phyloP scores from a whole-genome alignment of 2,329 filamentous ascomycete species.

The Colletotrichum sp. region DNA sequence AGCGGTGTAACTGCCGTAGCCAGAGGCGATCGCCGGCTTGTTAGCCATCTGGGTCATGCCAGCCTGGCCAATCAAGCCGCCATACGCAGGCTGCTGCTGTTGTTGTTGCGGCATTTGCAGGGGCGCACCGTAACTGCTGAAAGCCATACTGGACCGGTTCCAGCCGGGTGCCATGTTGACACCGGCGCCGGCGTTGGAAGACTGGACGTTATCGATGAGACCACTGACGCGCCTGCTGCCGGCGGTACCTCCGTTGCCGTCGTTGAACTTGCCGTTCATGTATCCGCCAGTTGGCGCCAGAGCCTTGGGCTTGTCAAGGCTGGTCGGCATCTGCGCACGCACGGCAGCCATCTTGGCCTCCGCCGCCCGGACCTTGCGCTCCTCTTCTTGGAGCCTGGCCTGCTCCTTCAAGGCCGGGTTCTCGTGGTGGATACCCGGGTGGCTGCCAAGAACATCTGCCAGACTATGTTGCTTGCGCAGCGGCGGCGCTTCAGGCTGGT shows the following conservation, averaged over 20 bases:
- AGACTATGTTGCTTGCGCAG: slow-evolving; percentile 50
- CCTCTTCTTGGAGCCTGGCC: slow-evolving; percentile 43
- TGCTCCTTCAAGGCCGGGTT: slow-evolving; percentile 45
- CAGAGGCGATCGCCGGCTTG: not conserved
- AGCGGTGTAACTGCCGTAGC: slow-evolving; percentile 2
- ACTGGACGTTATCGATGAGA: slow-evolving; percentile 23
- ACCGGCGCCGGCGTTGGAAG: slow-evolving; percentile 29
- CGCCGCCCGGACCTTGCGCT: slow-evolving; percentile 43
- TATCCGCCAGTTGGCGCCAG: slow-evolving; percentile 47
- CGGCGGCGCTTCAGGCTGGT: slow-evolving; percentile 32
- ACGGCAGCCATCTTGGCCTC: slow-evolving; percentile 54
- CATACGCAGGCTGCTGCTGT: slow-evolving; percentile 22
- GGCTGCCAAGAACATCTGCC: slow-evolving; percentile 60
- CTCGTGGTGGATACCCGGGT: slow-evolving; percentile 42
- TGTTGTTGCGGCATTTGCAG: not conserved
- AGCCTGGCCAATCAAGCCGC: slow-evolving; percentile 2
- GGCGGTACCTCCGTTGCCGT: slow-evolving; percentile 45
- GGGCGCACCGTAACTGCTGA: slow-evolving; percentile 33
- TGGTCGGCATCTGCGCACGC: slow-evolving; percentile 54
- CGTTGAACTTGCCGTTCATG: slow-evolving; percentile 59
- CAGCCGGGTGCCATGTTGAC: slow-evolving; percentile 24
- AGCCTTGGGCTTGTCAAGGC: slow-evolving; percentile 33
- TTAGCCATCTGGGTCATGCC: slow-evolving; percentile 9
- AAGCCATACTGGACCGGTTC: slow-evolving; percentile 28
- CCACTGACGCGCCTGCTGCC: slow-evolving; percentile 25